Conservation (phyloP, 192 early-diverging fungal genomes). For the Rhizoclosmatium globosum region DNA sequence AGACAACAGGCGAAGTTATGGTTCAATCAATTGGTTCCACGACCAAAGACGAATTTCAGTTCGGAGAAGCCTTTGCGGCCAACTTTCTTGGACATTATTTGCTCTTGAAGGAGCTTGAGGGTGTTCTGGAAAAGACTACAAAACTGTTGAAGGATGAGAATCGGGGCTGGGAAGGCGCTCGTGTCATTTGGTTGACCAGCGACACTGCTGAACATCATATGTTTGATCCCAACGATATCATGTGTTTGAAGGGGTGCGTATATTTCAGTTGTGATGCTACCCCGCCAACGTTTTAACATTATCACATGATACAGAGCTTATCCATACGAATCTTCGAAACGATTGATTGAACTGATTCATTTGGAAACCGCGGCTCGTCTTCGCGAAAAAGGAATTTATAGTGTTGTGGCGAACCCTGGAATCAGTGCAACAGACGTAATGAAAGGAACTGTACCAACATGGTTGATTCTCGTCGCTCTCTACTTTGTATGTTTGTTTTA, state of each 20-base stretch:
- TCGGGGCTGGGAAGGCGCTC: neutral
- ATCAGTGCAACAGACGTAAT: slow-evolving; percentile 44
- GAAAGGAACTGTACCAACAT: slow-evolving; percentile 32
- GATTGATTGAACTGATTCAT: slow-evolving; percentile 52
- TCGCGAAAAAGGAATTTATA: slow-evolving; percentile 34
- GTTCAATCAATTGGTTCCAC: slow-evolving; percentile 47
- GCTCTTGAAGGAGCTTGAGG: slow-evolving; percentile 43
- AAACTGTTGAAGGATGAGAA: slow-evolving; percentile 35
- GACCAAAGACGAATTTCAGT: slow-evolving; percentile 46
- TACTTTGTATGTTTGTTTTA: slow-evolving; percentile 25
- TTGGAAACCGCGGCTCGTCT: slow-evolving; percentile 38
- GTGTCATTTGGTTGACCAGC: slow-evolving; percentile 56
- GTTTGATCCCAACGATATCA: slow-evolving; percentile 50
- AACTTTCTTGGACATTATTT: slow-evolving; percentile 64
- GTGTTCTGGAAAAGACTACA: slow-evolving; percentile 23
- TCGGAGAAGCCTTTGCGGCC: slow-evolving; percentile 58
- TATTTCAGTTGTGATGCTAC: neutral
- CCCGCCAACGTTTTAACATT: neutral
- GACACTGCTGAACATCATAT: slow-evolving; percentile 48
- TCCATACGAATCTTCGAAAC: slow-evolving; percentile 62
- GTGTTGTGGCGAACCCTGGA: slow-evolving; percentile 54
- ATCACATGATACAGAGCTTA: slow-evolving; percentile 23
- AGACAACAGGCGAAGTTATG: slow-evolving; percentile 54
- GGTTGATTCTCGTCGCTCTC: slow-evolving; percentile 17
- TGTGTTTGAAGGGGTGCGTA: slow-evolving; percentile 51